A percentile compares a stretch with the other conserved stretches of the same genome.
These are phyloP conservation scores for Fraxinus sp. DNA, from an alignment of 305 asterid species.

Conservation along the genomic window DNA sequence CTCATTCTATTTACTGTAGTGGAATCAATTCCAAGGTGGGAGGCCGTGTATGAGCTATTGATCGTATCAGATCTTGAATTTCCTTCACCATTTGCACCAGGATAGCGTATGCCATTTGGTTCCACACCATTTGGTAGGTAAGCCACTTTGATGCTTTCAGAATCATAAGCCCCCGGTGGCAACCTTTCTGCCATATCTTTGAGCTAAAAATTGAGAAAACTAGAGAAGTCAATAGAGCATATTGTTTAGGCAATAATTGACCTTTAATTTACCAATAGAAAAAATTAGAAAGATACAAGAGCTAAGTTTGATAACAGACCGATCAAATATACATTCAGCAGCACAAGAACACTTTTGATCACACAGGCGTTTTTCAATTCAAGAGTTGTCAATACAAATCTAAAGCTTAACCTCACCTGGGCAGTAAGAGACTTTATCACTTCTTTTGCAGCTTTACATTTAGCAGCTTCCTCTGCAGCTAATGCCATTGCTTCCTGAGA, in stretches of 20 bases:
- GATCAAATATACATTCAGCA: background rate
- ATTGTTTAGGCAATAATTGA: background rate
- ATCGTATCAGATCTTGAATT: conserved; percentile 46
- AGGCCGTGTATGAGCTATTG: conserved; percentile 35
- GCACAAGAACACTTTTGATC: background rate
- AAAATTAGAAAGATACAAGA: background rate
- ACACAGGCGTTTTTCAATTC: background rate
- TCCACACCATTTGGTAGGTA: conserved; percentile 70
- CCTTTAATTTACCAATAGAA: background rate
- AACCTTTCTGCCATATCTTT: conserved; percentile 95
- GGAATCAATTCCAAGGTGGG: conserved; percentile 44
- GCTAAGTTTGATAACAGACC: background rate
- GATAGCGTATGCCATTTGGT: conserved; percentile 47
- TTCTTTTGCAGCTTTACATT: conserved; percentile 93
- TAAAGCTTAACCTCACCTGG: conserved; percentile 53
- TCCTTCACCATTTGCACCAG: conserved; percentile 50
- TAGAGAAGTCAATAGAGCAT: conserved; percentile 9
- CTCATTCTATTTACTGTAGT: conserved; percentile 32
- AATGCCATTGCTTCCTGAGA: conserved; percentile 77
- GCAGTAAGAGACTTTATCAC: conserved; percentile 89
- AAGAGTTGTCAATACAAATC: conserved; percentile 10
- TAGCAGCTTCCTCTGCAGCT: conserved; percentile 89
- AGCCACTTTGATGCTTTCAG: conserved; percentile 63
- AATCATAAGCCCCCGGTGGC: conserved; percentile 83
- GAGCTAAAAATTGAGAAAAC: conserved; percentile 50